phyloP scores from a whole-genome alignment of 192 early-diverging fungal genomes.

The Powellomyces hirtus region DNA sequence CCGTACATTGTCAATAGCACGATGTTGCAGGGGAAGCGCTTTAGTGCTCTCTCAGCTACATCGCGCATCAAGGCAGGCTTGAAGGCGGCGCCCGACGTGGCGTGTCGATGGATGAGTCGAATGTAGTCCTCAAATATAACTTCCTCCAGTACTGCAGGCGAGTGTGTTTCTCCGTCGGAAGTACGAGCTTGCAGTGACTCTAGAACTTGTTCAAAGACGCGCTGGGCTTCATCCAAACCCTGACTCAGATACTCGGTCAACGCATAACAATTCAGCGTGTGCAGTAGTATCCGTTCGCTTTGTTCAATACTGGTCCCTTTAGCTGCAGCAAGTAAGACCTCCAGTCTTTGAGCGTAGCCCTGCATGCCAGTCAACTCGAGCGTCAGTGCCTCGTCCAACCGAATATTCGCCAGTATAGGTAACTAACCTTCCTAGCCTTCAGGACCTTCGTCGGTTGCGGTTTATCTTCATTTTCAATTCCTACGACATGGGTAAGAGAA shows the following conservation, averaged over 20 bases:
- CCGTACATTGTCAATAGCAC: slow-evolving; percentile 53
- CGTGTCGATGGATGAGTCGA: slow-evolving; percentile 24
- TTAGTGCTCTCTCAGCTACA: slow-evolving; percentile 43
- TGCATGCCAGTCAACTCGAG: no score
- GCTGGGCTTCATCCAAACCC: slow-evolving; percentile 14
- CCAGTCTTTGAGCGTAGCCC: not conserved
- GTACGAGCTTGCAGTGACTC: slow-evolving; percentile 1
- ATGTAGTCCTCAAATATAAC: slow-evolving; percentile 19
- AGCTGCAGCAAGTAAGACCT: not conserved
- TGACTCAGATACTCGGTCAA: slow-evolving; percentile 28
- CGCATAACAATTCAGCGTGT: slow-evolving; percentile 10
- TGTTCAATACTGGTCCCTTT: not conserved
- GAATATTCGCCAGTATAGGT: no score
- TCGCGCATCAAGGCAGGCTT: slow-evolving; percentile 46
- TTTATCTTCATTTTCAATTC: no score
- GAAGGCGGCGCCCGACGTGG: slow-evolving; percentile 26
- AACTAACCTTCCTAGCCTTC: not conserved
- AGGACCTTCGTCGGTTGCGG: not conserved
- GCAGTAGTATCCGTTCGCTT: not conserved
- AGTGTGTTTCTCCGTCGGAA: not conserved
- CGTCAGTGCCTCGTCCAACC: no score
- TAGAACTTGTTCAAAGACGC: slow-evolving; percentile 9
- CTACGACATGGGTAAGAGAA: not conserved
- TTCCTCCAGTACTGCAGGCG: slow-evolving; percentile 18
- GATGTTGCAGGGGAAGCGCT: slow-evolving; percentile 55